These are phyloP conservation scores for Fulvia fulva DNA, from an alignment of 2,329 filamentous ascomycete genomes.

Conservation along the genomic window DNA sequence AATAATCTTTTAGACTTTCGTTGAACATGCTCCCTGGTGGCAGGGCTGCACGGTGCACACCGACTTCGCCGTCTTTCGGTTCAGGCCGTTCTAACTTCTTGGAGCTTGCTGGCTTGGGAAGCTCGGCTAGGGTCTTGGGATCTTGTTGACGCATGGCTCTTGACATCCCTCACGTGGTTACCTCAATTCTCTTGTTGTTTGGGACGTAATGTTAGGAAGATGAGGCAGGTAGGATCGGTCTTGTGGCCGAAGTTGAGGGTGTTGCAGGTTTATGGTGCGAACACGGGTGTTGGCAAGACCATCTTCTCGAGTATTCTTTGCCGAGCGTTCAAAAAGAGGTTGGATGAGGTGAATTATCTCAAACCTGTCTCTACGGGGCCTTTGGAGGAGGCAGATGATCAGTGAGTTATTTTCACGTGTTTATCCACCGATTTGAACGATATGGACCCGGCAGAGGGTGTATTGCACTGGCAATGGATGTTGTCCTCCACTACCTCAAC, in stretches of 20 bases:
- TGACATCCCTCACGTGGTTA: neutral
- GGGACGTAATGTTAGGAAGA: conserved; percentile 20
- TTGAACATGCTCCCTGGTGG: neutral
- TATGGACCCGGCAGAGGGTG: neutral
- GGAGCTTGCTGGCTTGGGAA: neutral
- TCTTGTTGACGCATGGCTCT: neutral
- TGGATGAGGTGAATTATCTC: conserved; percentile 59
- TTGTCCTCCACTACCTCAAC: neutral
- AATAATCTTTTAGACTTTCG: neutral
- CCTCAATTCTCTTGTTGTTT: neutral
- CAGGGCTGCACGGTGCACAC: neutral
- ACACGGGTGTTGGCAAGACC: conserved; percentile 82
- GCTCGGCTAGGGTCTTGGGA: neutral
- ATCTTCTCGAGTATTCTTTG: conserved; percentile 71
- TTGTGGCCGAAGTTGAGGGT: conserved; percentile 66
- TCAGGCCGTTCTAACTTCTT: too few relatives aligned
- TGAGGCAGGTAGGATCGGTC: conserved; percentile 54
- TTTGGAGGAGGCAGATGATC: conserved; percentile 64
- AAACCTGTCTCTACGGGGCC: conserved; percentile 81
- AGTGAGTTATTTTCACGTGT: conserved; percentile 41
- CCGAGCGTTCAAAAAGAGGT: conserved; percentile 53
- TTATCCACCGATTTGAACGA: neutral
- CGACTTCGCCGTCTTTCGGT: too few relatives aligned
- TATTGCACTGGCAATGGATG: neutral
- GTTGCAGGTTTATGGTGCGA: conserved; percentile 77